Conservation (phyloP, 176 grass and related monocot species). For the Zoysia japonica region DNA sequence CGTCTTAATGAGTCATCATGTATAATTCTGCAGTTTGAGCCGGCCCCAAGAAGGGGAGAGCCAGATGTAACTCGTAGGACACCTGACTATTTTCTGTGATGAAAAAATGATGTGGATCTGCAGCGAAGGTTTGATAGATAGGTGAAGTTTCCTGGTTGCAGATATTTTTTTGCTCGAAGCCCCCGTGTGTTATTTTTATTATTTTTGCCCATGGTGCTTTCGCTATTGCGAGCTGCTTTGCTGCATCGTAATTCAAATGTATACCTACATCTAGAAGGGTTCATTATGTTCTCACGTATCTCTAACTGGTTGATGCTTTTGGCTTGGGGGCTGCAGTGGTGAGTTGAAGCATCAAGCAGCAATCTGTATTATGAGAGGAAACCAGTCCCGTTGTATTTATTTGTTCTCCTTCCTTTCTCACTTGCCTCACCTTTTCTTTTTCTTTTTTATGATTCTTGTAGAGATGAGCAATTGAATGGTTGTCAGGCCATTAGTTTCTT, state of each 20-base stretch:
- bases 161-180: slow-evolving; percentile 45
- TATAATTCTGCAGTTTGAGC: slow-evolving; percentile 64
- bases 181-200: slow-evolving; percentile 47
- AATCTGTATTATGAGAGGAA: slow-evolving; percentile 57
- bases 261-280: slow-evolving; percentile 53
- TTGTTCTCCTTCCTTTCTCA: slow-evolving; percentile 13
- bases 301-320: slow-evolving; percentile 52
- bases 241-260: slow-evolving; percentile 44
- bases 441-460: slow-evolving; percentile 44
- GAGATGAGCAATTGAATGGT: slow-evolving; percentile 49
- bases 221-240: slow-evolving; percentile 39
- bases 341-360: slow-evolving; percentile 45
- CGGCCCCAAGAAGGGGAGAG: slow-evolving; percentile 90
- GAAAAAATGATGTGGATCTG: slow-evolving; percentile 29
- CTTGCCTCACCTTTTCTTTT: neutral
- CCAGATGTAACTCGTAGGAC: slow-evolving; percentile 94
- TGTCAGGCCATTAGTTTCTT: slow-evolving; percentile 38
- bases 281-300: slow-evolving; percentile 49
- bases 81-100: slow-evolving; percentile 91
- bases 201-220: slow-evolving; percentile 45
- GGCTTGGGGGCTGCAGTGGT: slow-evolving; percentile 43
- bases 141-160: slow-evolving; percentile 50
- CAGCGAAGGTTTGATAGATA: slow-evolving; percentile 55
- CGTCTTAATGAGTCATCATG: slow-evolving; percentile 3
- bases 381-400: slow-evolving; percentile 49